Percentiles rank a stretch among this genome's conserved stretches.
These are phyloP conservation scores for Cadophora sp. DNA, from an alignment of 2,329 filamentous ascomycete genomes.

Conservation along the genomic window DNA sequence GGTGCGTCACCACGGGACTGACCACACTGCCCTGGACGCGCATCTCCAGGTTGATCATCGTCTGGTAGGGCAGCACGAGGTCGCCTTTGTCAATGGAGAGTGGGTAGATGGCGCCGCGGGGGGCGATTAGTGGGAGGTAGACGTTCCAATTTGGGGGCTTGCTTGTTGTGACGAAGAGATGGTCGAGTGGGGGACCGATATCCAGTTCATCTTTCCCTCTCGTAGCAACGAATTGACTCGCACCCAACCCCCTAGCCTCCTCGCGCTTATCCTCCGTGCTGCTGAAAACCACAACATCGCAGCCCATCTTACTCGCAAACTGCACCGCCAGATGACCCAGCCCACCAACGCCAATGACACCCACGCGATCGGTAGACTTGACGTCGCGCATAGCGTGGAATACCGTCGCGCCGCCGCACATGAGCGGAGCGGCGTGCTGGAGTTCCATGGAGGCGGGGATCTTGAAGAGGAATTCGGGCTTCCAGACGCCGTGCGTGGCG, in stretches of 20 bases:
- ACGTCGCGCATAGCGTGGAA: constrained; percentile 19
- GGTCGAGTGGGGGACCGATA: constrained; percentile 29
- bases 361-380: constrained; percentile 60
- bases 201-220: constrained; percentile 40
- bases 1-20: constrained; percentile 19
- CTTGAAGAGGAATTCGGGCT: too few relatives aligned
- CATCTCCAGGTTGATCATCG: background rate
- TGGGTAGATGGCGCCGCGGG: constrained; percentile 56
- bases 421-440: too few relatives aligned
- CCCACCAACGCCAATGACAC: constrained; percentile 61
- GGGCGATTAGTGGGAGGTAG: constrained; percentile 44
- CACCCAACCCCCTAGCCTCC: constrained; percentile 65
- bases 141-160: constrained; percentile 48
- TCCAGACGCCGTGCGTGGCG: too few relatives aligned
- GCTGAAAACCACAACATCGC: constrained; percentile 64
- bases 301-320: constrained; percentile 65
- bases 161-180: constrained; percentile 30
- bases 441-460: too few relatives aligned
- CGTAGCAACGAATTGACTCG: constrained; percentile 51
- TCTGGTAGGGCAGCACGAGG: constrained; percentile 53
- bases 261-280: constrained; percentile 61
- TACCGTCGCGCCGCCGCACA: too few relatives aligned
- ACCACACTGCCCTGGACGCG: constrained; percentile 19
- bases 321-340: constrained; percentile 67
- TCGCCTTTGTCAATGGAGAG: constrained; percentile 59